Evolutionary conservation across 169 alveolate genomes (phyloP).

Genomic region (Toxoplasma gondii): DNA sequence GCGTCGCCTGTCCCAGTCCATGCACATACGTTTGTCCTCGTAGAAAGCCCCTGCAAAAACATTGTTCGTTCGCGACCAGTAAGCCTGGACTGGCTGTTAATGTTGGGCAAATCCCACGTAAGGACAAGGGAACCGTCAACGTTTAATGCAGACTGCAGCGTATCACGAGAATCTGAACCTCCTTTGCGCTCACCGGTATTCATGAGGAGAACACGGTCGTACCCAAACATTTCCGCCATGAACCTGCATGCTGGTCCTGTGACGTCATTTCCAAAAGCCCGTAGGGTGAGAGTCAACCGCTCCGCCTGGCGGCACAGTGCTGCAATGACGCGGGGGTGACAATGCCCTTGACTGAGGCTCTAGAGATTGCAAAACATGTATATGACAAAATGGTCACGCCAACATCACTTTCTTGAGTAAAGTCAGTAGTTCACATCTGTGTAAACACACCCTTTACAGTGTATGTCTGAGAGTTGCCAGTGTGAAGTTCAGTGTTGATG

Average conservation of each 20-base stretch:
- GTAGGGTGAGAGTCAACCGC: constrained; percentile 83
- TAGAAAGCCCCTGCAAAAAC: neutral
- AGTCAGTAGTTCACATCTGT: neutral
- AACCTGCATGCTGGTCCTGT: constrained; percentile 84
- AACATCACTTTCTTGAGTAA: neutral
- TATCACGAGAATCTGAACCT: neutral
- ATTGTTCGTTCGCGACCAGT: too few relatives aligned
- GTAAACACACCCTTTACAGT: neutral
- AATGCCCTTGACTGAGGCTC: constrained; percentile 88
- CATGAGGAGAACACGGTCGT: constrained; percentile 84
- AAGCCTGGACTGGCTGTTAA: too few relatives aligned
- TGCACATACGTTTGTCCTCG: neutral
- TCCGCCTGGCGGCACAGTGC: constrained; percentile 87
- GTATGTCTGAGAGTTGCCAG: neutral
- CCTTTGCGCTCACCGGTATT: constrained; percentile 83
- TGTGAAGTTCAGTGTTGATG: neutral
- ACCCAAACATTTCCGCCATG: constrained; percentile 84
- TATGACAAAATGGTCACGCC: constrained; percentile 62
- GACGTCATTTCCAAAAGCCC: constrained; percentile 89
- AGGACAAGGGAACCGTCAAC: too few relatives aligned
- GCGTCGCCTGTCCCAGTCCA: neutral
- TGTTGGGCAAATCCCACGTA: too few relatives aligned
- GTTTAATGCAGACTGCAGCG: neutral
- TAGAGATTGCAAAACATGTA: constrained; percentile 84
- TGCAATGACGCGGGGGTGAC: constrained; percentile 90